Evolutionary conservation across 495 filamentous ascomycete genomes (phyloP).

Genomic region (Aspergillus kassunensis): DNA sequence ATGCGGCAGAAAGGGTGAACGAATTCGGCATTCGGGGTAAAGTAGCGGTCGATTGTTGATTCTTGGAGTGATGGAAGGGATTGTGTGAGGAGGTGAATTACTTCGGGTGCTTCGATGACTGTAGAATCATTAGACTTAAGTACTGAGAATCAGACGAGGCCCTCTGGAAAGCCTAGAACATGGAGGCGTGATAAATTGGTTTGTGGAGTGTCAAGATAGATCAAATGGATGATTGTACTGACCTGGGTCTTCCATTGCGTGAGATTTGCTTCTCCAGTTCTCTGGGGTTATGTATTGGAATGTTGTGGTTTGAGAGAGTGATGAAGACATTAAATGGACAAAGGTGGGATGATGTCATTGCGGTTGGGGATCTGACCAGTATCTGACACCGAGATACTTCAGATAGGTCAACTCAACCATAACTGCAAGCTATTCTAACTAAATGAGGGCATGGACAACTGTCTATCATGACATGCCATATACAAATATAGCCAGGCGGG

Average conservation of each 20-base stretch:
- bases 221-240: not conserved
- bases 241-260: slow-evolving; percentile 43
- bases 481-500: too few relatives aligned
- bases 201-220: not conserved
- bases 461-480: too few relatives aligned
- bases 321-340: not conserved
- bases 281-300: not conserved
- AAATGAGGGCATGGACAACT: too few relatives aligned
- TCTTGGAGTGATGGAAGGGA: slow-evolving; percentile 59
- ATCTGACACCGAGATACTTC: too few relatives aligned
- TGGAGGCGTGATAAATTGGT: not conserved
- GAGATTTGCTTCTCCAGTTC: not conserved
- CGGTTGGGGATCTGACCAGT: too few relatives aligned
- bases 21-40: slow-evolving; percentile 65
- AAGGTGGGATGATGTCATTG: slow-evolving; percentile 6
- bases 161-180: not conserved
- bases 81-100: slow-evolving; percentile 66
- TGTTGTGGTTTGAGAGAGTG: not conserved
- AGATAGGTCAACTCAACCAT: too few relatives aligned
- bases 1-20: slow-evolving; percentile 78
- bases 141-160: slow-evolving; percentile 2
- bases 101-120: slow-evolving; percentile 52
- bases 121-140: too few relatives aligned
- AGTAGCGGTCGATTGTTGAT: slow-evolving; percentile 62
- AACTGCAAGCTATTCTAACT: too few relatives aligned